phyloP scores from a whole-genome alignment of 768 basidiomycete genomes.

The Auriscalpium microsporum region DNA sequence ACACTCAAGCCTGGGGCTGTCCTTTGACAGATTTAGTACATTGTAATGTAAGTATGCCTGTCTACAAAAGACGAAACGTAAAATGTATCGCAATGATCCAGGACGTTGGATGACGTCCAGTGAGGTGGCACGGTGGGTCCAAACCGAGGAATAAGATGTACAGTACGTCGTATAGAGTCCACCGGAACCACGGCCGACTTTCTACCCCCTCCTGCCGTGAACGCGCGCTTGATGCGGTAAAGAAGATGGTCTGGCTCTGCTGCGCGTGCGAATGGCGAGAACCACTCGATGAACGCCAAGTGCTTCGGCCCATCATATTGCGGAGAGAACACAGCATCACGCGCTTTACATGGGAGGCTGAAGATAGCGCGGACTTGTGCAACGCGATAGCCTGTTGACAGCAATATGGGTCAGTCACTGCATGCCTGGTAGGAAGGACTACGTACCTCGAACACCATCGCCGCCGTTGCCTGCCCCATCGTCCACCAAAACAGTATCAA shows the following conservation, averaged over 20 bases:
- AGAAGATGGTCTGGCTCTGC: neutral
- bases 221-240: neutral
- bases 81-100: conserved; percentile 3
- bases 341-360: neutral
- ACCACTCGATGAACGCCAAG: conserved; percentile 1
- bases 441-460: neutral
- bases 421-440: neutral
- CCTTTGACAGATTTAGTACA: neutral
- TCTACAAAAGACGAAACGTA: conserved; percentile 8
- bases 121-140: neutral
- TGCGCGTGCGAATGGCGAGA: neutral
- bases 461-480: too few species aligned
- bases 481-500: conserved; percentile 2
- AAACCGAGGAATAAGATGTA: conserved; percentile 7
- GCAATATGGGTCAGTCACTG: neutral
- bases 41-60: conserved; percentile 1
- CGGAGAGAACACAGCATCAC: neutral
- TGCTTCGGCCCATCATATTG: neutral
- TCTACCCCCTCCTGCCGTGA: neutral
- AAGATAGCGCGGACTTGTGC: conserved; percentile 2
- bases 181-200: conserved; percentile 5
- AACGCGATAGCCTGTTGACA: neutral
- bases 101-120: conserved; percentile 10
- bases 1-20: too few species aligned
- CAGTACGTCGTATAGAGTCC: neutral